Percentiles rank a stretch among this genome's conserved stretches.
Conservation (phyloP, 169 alveolate genomes). For the Cryptosporidium sp. region DNA sequence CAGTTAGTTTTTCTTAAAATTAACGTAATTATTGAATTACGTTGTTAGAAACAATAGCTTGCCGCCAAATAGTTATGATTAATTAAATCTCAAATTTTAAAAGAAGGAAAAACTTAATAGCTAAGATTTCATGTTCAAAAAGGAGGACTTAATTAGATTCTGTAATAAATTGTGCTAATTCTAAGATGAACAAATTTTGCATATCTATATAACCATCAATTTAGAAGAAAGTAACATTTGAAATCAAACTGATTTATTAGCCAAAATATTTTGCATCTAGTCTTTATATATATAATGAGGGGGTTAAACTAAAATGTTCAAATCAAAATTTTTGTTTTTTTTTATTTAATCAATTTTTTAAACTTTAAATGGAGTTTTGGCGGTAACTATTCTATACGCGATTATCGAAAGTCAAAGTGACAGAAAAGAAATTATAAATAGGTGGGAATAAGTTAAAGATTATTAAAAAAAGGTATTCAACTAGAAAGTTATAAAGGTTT, state of each 20-base stretch:
- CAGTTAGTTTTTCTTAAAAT: too few relatives aligned
- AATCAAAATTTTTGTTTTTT: neutral
- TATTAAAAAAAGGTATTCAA: slow-evolving; percentile 3
- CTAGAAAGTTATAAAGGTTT: neutral
- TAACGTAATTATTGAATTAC: too few relatives aligned
- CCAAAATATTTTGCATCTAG: too few relatives aligned
- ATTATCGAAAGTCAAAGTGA: slow-evolving; percentile 9
- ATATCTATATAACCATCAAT: neutral
- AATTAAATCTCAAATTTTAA: neutral
- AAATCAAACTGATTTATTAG: too few relatives aligned
- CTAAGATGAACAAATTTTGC: neutral
- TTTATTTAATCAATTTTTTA: neutral
- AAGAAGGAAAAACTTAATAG: too few relatives aligned
- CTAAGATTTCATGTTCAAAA: neutral
- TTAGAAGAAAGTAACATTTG: neutral
- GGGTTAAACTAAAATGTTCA: neutral
- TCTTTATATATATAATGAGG: neutral
- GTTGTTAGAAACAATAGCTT: neutral
- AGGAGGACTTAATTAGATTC: neutral
- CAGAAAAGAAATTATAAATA: neutral
- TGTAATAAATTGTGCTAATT: neutral
- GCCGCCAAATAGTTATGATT: neutral
- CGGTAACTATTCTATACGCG: slow-evolving; percentile 2
- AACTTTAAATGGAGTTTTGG: neutral
- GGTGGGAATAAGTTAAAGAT: neutral